A percentile compares a stretch with the other conserved stretches of the same genome.
These are phyloP conservation scores for Zasmidium cellare DNA, from an alignment of 2,329 filamentous ascomycete genomes.

Conservation along the genomic window DNA sequence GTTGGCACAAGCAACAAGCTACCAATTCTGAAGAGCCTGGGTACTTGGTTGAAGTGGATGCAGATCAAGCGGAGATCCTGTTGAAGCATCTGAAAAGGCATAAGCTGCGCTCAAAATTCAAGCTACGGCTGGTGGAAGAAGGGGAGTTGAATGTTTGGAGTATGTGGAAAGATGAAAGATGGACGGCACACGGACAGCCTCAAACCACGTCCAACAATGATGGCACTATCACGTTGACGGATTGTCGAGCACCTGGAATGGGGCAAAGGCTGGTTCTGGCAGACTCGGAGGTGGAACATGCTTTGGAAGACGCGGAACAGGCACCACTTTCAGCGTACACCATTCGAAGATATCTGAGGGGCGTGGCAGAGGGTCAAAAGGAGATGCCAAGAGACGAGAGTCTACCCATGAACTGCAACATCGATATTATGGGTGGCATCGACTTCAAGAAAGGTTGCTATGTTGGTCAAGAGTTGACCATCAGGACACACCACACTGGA, in stretches of 20 bases:
- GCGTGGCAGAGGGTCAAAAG: constrained; percentile 79
- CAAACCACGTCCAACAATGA: constrained; percentile 13
- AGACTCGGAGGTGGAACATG: constrained; percentile 26
- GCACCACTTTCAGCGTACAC: constrained; percentile 58
- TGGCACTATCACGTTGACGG: constrained; percentile 41
- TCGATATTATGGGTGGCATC: constrained; percentile 81
- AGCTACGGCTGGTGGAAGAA: constrained; percentile 63
- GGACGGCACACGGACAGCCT: constrained; percentile 33
- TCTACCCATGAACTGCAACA: constrained; percentile 83
- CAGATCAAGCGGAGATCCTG: constrained; percentile 61
- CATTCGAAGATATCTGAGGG: constrained; percentile 73
- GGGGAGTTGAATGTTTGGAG: constrained; percentile 71
- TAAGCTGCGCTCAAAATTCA: constrained; percentile 79
- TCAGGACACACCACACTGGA: constrained; percentile 90
- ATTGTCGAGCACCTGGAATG: constrained; percentile 38
- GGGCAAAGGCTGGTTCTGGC: constrained; percentile 35
- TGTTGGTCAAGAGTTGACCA: constrained; percentile 93
- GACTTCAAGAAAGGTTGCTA: constrained; percentile 98
- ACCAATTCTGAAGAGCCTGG: constrained; percentile 42
- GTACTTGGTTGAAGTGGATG: constrained; percentile 83
- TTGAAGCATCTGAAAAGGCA: constrained; percentile 77
- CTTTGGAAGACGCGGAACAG: constrained; percentile 43
- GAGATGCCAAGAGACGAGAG: constrained; percentile 73
- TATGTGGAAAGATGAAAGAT: constrained; percentile 63
- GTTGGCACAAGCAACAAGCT: constrained; percentile 29